Base-by-base conservation (phyloP, 129 eudicot genomes). In the Lactuca sativa region DNA sequence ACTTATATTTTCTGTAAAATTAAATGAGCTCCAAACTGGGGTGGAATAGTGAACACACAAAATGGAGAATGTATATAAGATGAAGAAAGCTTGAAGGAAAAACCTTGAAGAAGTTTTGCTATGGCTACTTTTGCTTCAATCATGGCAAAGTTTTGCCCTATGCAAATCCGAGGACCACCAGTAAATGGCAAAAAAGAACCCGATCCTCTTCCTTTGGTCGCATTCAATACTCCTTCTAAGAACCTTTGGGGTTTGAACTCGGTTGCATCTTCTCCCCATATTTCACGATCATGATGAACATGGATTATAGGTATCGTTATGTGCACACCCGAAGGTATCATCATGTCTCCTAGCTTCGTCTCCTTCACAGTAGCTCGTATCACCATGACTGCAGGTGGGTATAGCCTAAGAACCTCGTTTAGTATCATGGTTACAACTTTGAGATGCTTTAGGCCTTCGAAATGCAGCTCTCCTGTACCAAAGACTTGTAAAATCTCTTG, bases 161-260 rank as follows among this genome's bases (percentile, higher is more conserved):
- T 25, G 30, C 30, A 25, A 25, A 25, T 25, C 30, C 30, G 30
- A 25, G 30, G 30, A 0, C 30, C 30, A 1, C 30, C 30, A 25
- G 30, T 25, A 25, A 25, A 25, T 25, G 30, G 30, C 2, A 25
- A 25, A 25, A 25, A 25, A 25, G 30, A 1, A 25, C 30, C 30
- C 30, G 30, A 47, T 47, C 52, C 52, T 4, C 12, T 30, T 9
- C 70, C 64, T 41, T 69, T 77, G 8, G 80, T 34, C 9, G 74
- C 80, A 16, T 14, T 75, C 13, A 49, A 13, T 3, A 75, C 37
- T n/a, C 80, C 80, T n/a, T 66, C 67, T 1, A 66, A 54, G 15
- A 75, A 75, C 51, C 80, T 75, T 49, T 75, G 73, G 3, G 80
- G 80, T 6, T 58, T 75, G 74, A 75, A 75, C 61, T 66, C 80